A percentile compares a stretch with the other conserved stretches of the same genome.
phyloP scores from a whole-genome alignment of 2,329 filamentous ascomycete species.

The Aspergillus costaricaensis region DNA sequence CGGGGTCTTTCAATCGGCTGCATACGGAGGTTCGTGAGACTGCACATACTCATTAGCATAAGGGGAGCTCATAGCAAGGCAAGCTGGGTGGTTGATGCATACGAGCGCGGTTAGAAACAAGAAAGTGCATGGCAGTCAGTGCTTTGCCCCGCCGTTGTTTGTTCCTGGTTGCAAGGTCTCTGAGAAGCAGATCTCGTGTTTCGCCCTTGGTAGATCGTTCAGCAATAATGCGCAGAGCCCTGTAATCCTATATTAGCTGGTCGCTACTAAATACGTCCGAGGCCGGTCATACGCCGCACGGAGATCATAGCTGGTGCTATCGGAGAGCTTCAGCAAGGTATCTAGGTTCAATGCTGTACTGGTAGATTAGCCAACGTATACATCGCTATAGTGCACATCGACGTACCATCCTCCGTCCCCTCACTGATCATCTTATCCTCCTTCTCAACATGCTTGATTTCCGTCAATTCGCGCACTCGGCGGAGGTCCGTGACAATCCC shows the following conservation, averaged over 20 bases:
- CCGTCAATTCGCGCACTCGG: constrained; percentile 48
- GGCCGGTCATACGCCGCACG: constrained; percentile 64
- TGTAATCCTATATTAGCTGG: constrained; percentile 20
- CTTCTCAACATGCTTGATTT: constrained; percentile 65
- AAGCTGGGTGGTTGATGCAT: constrained; percentile 18
- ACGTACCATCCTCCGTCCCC: constrained; percentile 66
- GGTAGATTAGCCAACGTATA: constrained; percentile 19
- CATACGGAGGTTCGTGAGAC: constrained; percentile 41
- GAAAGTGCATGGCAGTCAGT: constrained; percentile 46
- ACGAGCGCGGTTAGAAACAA: constrained; percentile 44
- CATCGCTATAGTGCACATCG: neutral
- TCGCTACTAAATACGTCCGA: constrained; percentile 49
- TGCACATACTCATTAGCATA: constrained; percentile 19
- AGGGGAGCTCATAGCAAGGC: neutral
- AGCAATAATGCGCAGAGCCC: constrained; percentile 49
- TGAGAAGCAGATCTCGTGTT: constrained; percentile 43
- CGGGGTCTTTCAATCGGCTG: constrained; percentile 35
- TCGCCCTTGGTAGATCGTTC: constrained; percentile 47
- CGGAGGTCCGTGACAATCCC: constrained; percentile 57
- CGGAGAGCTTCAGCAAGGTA: constrained; percentile 67
- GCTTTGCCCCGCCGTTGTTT: constrained; percentile 42
- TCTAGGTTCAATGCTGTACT: constrained; percentile 58
- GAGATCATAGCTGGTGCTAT: constrained; percentile 72
- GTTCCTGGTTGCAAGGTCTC: constrained; percentile 44
- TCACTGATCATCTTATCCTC: constrained; percentile 74